Conservation (phyloP, 2,329 filamentous ascomycete genomes). For the Fusarium mangiferae region DNA sequence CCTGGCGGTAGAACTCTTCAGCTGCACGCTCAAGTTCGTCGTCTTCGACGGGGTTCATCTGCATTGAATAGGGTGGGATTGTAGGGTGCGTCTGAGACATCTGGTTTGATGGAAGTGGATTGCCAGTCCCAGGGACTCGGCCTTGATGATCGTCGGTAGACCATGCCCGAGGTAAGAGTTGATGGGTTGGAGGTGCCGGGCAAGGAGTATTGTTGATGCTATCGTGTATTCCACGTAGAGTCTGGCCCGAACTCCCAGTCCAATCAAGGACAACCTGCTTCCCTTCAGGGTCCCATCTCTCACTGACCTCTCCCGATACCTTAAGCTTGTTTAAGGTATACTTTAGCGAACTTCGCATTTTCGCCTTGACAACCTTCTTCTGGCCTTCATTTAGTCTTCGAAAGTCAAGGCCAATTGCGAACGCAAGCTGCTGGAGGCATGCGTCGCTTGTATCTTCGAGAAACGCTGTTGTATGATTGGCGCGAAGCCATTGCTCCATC, state of each 20-base stretch:
- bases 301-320: neutral
- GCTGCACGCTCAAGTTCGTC: fast-evolving
- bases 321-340: neutral
- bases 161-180: neutral
- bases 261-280: neutral
- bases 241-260: neutral
- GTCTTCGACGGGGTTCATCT: fast-evolving
- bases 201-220: neutral
- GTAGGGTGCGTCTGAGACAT: neutral
- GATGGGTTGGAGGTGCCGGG: neutral
- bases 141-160: neutral
- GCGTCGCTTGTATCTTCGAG: neutral
- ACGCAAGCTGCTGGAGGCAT: neutral
- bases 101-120: fast-evolving
- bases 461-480: neutral
- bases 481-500: neutral
- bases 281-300: neutral
- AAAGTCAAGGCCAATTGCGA: neutral
- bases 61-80: neutral
- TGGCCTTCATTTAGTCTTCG: neutral
- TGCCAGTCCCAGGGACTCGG: neutral
- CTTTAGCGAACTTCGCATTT: neutral
- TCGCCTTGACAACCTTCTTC: neutral
- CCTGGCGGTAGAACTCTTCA: neutral
- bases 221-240: fast-evolving